Evolutionary conservation across 2,329 filamentous ascomycete genomes (phyloP).

Genomic region (Westerdykella ornata): DNA sequence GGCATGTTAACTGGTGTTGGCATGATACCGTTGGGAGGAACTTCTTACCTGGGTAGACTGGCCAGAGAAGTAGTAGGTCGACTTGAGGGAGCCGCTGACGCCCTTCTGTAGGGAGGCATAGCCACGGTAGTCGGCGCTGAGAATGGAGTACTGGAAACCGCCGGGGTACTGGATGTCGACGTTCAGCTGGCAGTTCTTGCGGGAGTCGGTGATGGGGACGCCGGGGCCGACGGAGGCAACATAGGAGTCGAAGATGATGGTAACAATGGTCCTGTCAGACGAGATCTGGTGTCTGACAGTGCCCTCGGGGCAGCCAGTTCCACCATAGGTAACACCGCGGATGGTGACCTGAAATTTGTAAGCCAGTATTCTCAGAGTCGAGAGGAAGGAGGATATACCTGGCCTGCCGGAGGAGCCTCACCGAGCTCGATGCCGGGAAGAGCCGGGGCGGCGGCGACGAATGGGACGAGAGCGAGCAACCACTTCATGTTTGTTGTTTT

Average conservation of each 20-base stretch:
- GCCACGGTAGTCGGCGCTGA: conserved; percentile 49
- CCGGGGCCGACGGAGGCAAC: conserved; percentile 46
- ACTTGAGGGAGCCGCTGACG: conserved; percentile 45
- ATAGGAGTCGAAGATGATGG: conserved; percentile 49
- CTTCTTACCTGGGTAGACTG: conserved; percentile 36
- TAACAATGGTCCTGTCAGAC: conserved; percentile 42
- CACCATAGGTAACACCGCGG: conserved; percentile 42
- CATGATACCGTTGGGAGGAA: neutral
- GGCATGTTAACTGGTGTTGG: conserved; percentile 5
- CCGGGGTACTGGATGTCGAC: conserved; percentile 47
- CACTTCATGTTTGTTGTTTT: conserved; percentile 34
- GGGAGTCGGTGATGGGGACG: conserved; percentile 39
- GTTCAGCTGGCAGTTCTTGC: conserved; percentile 52
- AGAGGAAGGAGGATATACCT: conserved; percentile 12
- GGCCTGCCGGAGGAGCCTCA: conserved; percentile 26
- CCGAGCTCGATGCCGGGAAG: conserved; percentile 16
- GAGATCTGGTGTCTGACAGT: conserved; percentile 41
- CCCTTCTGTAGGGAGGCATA: conserved; percentile 44
- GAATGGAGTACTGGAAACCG: conserved; percentile 49
- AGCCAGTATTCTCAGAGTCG: conserved; percentile 4
- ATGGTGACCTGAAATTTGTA: conserved; percentile 36
- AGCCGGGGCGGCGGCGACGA: conserved; percentile 25
- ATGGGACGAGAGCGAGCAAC: conserved; percentile 29
- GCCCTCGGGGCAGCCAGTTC: conserved; percentile 44
- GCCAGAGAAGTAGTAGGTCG: conserved; percentile 52